Conservation (phyloP, 225 moss, liverwort and hornwort genomes). For the Lunularia cruciata region DNA sequence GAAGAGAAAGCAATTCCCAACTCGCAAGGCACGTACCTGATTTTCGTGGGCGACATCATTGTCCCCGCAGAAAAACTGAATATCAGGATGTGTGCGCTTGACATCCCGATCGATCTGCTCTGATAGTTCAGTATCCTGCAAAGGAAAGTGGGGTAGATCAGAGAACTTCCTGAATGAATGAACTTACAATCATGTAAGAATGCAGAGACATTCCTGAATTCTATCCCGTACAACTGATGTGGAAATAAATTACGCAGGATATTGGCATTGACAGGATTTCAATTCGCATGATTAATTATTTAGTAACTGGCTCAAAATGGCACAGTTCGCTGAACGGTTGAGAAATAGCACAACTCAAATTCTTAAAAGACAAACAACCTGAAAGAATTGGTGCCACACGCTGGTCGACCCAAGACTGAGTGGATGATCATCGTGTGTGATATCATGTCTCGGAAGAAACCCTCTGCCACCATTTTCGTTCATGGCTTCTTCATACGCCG, state of each 20-base stretch:
- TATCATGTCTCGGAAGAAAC: constrained; percentile 72
- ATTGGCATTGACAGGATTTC: too few relatives aligned
- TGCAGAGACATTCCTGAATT: too few relatives aligned
- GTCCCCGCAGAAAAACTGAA: constrained; percentile 95
- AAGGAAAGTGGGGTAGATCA: not conserved
- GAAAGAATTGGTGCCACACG: constrained; percentile 96
- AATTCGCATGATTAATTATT: too few relatives aligned
- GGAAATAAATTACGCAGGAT: not conserved
- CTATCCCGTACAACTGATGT: not conserved
- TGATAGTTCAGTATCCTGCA: constrained; percentile 85
- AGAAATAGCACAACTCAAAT: too few relatives aligned
- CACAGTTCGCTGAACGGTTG: too few relatives aligned
- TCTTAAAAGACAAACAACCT: constrained; percentile 43
- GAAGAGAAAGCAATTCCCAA: not conserved
- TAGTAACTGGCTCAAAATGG: too few relatives aligned
- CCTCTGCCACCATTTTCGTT: constrained; percentile 59
- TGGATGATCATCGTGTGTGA: constrained; percentile 91
- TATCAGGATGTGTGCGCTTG: constrained; percentile 93
- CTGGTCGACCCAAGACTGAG: constrained; percentile 85
- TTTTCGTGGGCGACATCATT: constrained; percentile 75
- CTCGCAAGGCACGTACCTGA: constrained; percentile 71
- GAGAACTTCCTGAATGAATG: too few relatives aligned
- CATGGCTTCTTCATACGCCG: constrained; percentile 72
- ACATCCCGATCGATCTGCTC: constrained; percentile 98
- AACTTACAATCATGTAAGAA: too few relatives aligned